Evolutionary conservation across 805 yeast species (phyloP).

Genomic region (Cyberlindnera galapagoensis): DNA sequence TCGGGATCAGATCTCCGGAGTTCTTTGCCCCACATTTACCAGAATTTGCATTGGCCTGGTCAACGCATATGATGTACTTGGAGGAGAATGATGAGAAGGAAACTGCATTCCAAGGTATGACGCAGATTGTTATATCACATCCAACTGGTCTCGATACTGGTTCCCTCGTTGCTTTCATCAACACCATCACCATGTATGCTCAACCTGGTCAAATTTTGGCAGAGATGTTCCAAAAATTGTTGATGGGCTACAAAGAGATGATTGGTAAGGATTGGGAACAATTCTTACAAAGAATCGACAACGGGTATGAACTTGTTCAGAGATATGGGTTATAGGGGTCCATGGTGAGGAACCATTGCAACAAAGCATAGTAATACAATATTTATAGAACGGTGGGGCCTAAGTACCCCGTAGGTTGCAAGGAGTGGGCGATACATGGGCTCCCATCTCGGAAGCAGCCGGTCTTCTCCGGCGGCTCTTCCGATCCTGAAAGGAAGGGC

Average conservation of each 20-base stretch:
- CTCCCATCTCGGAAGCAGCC: too few species aligned
- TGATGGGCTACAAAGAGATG: conserved; percentile 37
- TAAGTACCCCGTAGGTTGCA: too few species aligned
- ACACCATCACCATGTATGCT: conserved; percentile 50
- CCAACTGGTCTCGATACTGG: conserved; percentile 57
- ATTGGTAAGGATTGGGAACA: conserved; percentile 35
- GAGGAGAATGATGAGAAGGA: conserved; percentile 86
- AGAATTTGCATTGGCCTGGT: conserved; percentile 62
- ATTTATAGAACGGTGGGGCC: too few species aligned
- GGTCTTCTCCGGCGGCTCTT: too few species aligned
- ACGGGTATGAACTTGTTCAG: conserved; percentile 15
- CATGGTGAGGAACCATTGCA: too few species aligned
- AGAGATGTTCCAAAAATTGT: conserved; percentile 38
- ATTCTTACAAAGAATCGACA: conserved; percentile 16
- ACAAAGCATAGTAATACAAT: too few species aligned
- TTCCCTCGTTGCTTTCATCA: conserved; percentile 47
- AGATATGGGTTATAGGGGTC: conserved; percentile 14
- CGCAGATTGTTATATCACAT: conserved; percentile 55
- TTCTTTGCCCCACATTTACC: conserved; percentile 52
- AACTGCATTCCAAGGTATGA: conserved; percentile 79
- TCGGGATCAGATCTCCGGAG: conserved; percentile 61
- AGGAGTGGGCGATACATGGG: too few species aligned
- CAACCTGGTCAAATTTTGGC: conserved; percentile 43
- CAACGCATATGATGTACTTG: conserved; percentile 55
- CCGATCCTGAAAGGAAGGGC: too few species aligned